Base-by-base conservation (phyloP, 169 alveolate genomes). In the Plasmodium cynomolgi region DNA sequence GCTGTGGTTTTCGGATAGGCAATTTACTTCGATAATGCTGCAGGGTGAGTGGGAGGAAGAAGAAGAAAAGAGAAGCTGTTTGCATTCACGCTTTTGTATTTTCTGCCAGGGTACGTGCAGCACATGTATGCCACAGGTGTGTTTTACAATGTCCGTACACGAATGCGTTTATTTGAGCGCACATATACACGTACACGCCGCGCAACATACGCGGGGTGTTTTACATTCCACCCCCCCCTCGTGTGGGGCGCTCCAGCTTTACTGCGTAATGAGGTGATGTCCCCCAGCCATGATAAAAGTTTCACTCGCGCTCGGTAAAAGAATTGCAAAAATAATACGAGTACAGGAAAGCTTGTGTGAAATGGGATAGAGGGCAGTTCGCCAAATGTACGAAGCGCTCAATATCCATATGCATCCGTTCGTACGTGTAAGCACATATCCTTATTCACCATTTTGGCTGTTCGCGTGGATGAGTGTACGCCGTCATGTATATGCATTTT, bases 21-120 rank as follows among this genome's bases (percentile, higher is more conserved):
- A 90, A 47, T 90, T 79, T 8, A 90, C 81, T 90, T 90, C 91
- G 54, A 90, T 90, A 80, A 72, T 90, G 81, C 94, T 90, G 83
- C 44, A 75, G 11, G 31, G 33, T 26, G 62, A 2, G 33, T 62
- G 41, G 8, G 44, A 13, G 17, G 71, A 68, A 56, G 50, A 39
- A 26, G 68, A 79, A 79, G 23, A 62, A 20, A 1, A 80, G 79
- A 37, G 58, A 41, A 85, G 80, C 9, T 58, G 26, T 50, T 81
- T 74, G 75, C 11, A 72, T 44, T 71, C 34, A 68, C 41, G 39
- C 68, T n/a, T 34, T 75, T 73, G 37, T 72, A 72, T 84, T 29
- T 44, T 3, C 23, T 39, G 31, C 31, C 7, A 29, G 15, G 77
- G 37, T 33, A 1, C 7, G 77, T 33, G 37, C 41, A 68, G 37